Percentiles rank a stretch among this genome's conserved stretches.
These are phyloP conservation scores for Sphagnum tenellum DNA, from an alignment of 225 moss, liverwort and hornwort species.

Conservation along the genomic window DNA sequence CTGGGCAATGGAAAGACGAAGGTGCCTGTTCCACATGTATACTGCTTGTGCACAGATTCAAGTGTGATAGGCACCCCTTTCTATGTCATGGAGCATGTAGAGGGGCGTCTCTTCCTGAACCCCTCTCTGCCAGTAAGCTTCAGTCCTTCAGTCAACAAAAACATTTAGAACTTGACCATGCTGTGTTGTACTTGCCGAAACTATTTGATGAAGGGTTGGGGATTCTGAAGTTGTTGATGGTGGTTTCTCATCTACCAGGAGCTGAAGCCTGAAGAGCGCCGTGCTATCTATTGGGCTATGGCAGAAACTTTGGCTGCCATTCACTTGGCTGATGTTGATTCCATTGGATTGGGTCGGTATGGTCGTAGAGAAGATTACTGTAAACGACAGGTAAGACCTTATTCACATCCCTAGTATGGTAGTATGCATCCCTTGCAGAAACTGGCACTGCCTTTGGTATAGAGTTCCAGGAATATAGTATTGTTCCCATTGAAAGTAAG, in stretches of 20 bases:
- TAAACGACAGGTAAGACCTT: constrained; percentile 63
- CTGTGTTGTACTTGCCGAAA: too few species aligned
- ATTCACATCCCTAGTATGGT: too few species aligned
- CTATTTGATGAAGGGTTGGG: too few species aligned
- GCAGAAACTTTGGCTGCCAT: constrained; percentile 70
- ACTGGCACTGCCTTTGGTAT: too few species aligned
- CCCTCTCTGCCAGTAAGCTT: constrained; percentile 68
- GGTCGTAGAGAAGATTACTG: constrained; percentile 84
- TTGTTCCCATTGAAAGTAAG: too few species aligned
- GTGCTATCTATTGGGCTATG: constrained; percentile 65
- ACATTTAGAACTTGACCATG: too few species aligned
- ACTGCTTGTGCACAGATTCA: constrained; percentile 72
- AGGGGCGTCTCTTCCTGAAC: constrained; percentile 79
- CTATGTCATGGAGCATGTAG: constrained; percentile 91
- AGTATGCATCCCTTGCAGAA: too few species aligned
- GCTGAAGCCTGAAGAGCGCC: constrained; percentile 55
- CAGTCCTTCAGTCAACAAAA: too few species aligned
- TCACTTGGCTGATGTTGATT: constrained; percentile 74
- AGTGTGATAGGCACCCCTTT: constrained; percentile 86
- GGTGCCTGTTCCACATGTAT: constrained; percentile 87
- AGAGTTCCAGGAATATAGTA: too few species aligned
- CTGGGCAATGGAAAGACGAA: constrained; percentile 55
- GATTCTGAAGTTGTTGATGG: neutral
- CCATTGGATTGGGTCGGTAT: constrained; percentile 69
- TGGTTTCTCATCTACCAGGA: constrained; percentile 24